phyloP scores from a whole-genome alignment of 2,329 filamentous ascomycete genomes.

The Uncinocarpus reesii region DNA sequence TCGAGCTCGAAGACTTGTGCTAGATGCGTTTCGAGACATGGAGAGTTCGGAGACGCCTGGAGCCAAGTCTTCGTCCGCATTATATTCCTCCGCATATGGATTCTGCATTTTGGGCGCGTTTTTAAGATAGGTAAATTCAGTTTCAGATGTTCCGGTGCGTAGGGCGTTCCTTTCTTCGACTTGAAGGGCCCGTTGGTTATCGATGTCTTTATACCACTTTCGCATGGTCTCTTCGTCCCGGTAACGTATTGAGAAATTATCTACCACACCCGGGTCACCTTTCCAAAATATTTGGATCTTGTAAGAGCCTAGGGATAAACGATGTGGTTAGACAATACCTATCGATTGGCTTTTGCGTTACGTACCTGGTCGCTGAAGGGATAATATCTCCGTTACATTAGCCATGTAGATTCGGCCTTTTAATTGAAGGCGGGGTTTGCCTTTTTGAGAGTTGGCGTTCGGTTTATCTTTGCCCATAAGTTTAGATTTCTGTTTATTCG shows the following conservation, averaged over 20 bases:
- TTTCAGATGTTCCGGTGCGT: slow-evolving; percentile 48
- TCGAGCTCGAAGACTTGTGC: slow-evolving; percentile 61
- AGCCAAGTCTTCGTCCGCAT: slow-evolving; percentile 43
- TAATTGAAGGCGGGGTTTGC: slow-evolving; percentile 69
- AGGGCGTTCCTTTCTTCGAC: slow-evolving; percentile 42
- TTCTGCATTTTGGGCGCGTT: slow-evolving; percentile 63
- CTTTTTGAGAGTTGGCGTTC: slow-evolving; percentile 53
- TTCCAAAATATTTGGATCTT: slow-evolving; percentile 98
- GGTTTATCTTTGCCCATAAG: slow-evolving; percentile 60
- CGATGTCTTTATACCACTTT: slow-evolving; percentile 76
- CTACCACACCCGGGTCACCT: slow-evolving; percentile 74
- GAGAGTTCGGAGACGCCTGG: slow-evolving; percentile 41
- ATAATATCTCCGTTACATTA: slow-evolving; percentile 92
- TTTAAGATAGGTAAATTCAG: slow-evolving; percentile 72
- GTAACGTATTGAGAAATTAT: slow-evolving; percentile 94
- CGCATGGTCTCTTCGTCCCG: slow-evolving; percentile 83
- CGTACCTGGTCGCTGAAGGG: slow-evolving; percentile 75
- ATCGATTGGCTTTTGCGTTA: slow-evolving; percentile 9
- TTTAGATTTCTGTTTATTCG: slow-evolving; percentile 66
- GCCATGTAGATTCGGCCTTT: slow-evolving; percentile 99
- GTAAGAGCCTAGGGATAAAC: slow-evolving; percentile 65
- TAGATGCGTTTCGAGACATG: slow-evolving; percentile 60
- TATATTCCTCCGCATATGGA: slow-evolving; percentile 59
- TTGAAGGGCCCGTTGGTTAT: slow-evolving; percentile 58
- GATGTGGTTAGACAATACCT: not conserved